Percentiles rank a stretch among this genome's conserved stretches.
Evolutionary conservation across 305 asterid species (phyloP).

Genomic region (Solanum hybrid): DNA sequence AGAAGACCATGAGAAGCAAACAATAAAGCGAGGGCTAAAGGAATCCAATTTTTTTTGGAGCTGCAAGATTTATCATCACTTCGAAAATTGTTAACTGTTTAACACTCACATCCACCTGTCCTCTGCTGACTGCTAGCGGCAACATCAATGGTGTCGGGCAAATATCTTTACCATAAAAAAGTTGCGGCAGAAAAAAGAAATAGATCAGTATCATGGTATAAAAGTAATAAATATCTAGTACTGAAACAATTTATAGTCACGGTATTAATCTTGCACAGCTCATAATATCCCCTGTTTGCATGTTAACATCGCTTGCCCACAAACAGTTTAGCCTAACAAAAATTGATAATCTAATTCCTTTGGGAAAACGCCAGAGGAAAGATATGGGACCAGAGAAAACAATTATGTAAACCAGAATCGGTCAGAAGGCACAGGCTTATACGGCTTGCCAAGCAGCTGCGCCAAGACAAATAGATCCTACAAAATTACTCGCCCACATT

Average conservation of each 20-base stretch:
- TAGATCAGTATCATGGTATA: neutral
- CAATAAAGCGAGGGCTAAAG: neutral
- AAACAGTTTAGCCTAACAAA: neutral
- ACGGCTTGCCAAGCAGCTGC: neutral
- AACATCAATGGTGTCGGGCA: slow-evolving; percentile 93
- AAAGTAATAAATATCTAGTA: neutral
- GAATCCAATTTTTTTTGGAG: neutral
- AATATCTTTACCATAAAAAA: slow-evolving; percentile 42
- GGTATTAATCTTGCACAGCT: neutral
- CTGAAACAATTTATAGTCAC: neutral
- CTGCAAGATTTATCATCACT: neutral
- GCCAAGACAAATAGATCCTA: neutral
- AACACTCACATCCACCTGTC: slow-evolving; percentile 79
- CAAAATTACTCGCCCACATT: neutral
- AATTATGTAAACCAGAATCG: neutral
- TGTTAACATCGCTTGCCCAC: neutral
- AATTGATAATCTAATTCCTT: neutral
- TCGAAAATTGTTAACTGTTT: slow-evolving; percentile 8
- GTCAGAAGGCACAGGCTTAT: neutral
- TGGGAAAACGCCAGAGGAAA: neutral
- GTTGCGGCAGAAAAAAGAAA: neutral
- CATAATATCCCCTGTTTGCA: neutral
- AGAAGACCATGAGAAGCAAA: neutral
- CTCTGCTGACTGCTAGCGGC: slow-evolving; percentile 53
- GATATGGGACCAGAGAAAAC: neutral